Evolutionary conservation across 352 stramenopile species (phyloP).

Genomic region (Globisporangium cylindrosporum): DNA sequence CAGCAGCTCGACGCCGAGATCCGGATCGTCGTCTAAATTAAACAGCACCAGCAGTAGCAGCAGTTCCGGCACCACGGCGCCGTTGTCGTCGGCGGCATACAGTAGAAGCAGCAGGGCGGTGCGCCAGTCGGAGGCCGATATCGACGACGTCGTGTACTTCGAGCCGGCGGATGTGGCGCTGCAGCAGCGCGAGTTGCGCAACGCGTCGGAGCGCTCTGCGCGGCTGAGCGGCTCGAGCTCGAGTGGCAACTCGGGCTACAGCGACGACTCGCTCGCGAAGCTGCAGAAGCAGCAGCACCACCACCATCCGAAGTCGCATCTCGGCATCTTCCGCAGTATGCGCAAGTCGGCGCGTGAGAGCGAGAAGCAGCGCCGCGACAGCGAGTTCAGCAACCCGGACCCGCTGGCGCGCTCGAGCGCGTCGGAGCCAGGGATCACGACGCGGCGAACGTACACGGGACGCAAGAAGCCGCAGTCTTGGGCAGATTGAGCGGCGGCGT

Average conservation of each 20-base stretch:
- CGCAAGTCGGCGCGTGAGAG: constrained; percentile 31
- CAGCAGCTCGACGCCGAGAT: constrained; percentile 16
- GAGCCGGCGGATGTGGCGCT: constrained; percentile 35
- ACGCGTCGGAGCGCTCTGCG: constrained; percentile 42
- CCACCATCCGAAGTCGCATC: constrained; percentile 31
- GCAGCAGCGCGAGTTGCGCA: constrained; percentile 30
- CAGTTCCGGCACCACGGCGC: neutral
- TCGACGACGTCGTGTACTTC: constrained; percentile 50
- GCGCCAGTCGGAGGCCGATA: constrained; percentile 17
- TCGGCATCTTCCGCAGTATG: constrained; percentile 39
- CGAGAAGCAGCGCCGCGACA: constrained; percentile 19
- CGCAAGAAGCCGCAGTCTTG: constrained; percentile 79
- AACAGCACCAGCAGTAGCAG: constrained; percentile 11
- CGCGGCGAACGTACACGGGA: constrained; percentile 65
- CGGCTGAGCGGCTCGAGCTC: constrained; percentile 51
- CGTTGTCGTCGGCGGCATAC: constrained; percentile 15
- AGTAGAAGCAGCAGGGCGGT: constrained; percentile 9
- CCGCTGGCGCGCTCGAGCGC: constrained; percentile 31
- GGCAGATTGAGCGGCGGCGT: constrained; percentile 41
- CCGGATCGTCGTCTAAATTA: constrained; percentile 11
- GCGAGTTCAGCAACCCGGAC: constrained; percentile 32
- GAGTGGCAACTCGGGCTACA: constrained; percentile 39
- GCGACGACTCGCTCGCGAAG: constrained; percentile 25
- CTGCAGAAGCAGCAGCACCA: constrained; percentile 1
- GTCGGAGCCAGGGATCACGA: constrained; percentile 32